Percentiles rank a stretch among this genome's conserved stretches.
phyloP scores from a whole-genome alignment of 2,329 filamentous ascomycete species.

The Paramyrothecium roridum region DNA sequence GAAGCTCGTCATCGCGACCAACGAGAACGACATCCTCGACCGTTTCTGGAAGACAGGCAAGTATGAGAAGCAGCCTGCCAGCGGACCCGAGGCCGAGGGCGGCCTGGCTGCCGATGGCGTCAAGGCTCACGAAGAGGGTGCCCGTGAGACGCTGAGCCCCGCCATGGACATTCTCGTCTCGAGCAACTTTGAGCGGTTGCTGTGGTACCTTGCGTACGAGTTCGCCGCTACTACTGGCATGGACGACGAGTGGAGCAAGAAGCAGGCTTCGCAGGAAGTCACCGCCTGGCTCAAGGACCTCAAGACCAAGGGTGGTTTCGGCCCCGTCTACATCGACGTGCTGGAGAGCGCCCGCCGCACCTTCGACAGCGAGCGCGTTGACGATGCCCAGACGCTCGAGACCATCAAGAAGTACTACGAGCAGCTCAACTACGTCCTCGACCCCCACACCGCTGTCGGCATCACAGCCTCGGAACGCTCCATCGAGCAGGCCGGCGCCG shows the following conservation, averaged over 20 bases:
- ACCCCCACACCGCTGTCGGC: constrained; percentile 90
- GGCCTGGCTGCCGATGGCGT: constrained; percentile 63
- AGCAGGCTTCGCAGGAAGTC: constrained; percentile 73
- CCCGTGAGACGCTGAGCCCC: constrained; percentile 87
- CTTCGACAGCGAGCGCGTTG: constrained; percentile 78
- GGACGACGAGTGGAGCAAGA: constrained; percentile 64
- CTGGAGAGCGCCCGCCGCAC: constrained; percentile 66
- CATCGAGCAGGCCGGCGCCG: constrained; percentile 47
- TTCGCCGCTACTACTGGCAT: constrained; percentile 57
- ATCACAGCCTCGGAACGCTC: constrained; percentile 73
- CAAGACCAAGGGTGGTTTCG: constrained; percentile 78
- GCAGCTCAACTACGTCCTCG: constrained; percentile 73
- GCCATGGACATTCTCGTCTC: constrained; percentile 98
- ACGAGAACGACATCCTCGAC: constrained; percentile 96
- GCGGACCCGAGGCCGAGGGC: constrained; percentile 54
- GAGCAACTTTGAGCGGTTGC: constrained; percentile 91
- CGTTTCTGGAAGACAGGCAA: constrained; percentile 88
- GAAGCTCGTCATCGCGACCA: constrained; percentile 89
- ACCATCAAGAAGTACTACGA: constrained; percentile 58
- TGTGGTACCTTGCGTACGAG: constrained; percentile 88
- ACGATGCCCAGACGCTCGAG: constrained; percentile 63
- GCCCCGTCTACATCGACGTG: constrained; percentile 70
- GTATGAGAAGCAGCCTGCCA: constrained; percentile 79
- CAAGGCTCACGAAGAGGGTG: constrained; percentile 66
- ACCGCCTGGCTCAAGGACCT: constrained; percentile 74